Evolutionary conservation across 805 yeast genomes (phyloP), one percentile per base, ranked within the genome.

Genomic region (Starmerella apis): DNA sequence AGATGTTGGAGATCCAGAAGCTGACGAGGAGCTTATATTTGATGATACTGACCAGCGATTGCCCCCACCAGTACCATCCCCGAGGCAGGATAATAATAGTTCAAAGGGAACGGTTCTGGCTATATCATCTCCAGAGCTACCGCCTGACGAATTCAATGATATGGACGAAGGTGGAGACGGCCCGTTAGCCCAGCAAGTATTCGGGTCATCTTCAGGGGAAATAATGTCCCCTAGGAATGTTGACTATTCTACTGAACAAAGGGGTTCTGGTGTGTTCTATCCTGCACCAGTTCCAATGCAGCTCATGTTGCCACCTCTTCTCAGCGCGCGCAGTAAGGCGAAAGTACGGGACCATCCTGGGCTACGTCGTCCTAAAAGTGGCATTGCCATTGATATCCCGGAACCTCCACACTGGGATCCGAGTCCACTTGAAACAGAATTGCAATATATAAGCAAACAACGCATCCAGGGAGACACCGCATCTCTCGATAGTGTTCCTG

Each of bases 281-380:
- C 69, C 70, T 3, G 66, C 69, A 3, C 70, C 69, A 2, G 57
- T 66, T 9, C 70, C 70, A 10, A 47, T 54, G n/a, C 57, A 56
- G 50, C 58, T 66, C 14, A 53, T 57, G 25, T 59, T 64, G 4
- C 70, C 70, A 10, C 70, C 70, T 4, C 48, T 61, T 25, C 48
- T 66, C 35, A 56, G 64, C 10, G 54, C 52, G 5, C 50, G 51
- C 11, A 37, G 32, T 22, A 32, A 32, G 33, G 19, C 41, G 13
- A 20, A 31, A 23, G 18, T n/a, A 13, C 27, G 25, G 18, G 4
- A 16, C 8, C 27, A 23, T 18, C 35, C 42, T n/a, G 39, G 42
- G 10, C 43, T 39, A n/a, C 35, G 43, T 23, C 46, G 46, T 6
- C 46, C 46, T 3, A 42, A 32, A 8, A 38, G 49, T 20, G 18